Conservation (phyloP, 805 yeast genomes). For the Wickerhamiella sergipiensis region DNA sequence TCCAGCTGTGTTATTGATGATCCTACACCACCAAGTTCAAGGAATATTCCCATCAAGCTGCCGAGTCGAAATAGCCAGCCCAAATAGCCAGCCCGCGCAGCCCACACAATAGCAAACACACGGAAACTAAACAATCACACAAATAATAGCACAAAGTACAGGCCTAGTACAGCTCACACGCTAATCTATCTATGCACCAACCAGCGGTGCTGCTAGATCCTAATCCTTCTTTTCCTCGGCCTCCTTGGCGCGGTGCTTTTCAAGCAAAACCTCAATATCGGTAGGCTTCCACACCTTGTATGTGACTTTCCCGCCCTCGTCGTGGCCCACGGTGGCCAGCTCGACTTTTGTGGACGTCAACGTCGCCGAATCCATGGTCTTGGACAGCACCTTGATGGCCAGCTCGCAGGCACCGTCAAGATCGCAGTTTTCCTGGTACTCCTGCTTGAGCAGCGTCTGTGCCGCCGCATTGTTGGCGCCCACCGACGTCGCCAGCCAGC, state of each 20-base stretch:
- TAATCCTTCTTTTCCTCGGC: slow-evolving; percentile 4
- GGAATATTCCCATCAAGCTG: too few relatives aligned
- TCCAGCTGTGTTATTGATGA: too few relatives aligned
- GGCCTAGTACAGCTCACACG: too few relatives aligned
- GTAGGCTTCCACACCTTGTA: slow-evolving; percentile 69
- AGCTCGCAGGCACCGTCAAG: slow-evolving; percentile 61
- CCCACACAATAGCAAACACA: too few relatives aligned
- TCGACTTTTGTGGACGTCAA: slow-evolving; percentile 83
- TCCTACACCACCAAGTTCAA: background rate
- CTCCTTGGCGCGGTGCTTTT: slow-evolving; percentile 46
- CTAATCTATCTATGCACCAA: background rate
- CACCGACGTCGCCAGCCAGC: slow-evolving; percentile 96
- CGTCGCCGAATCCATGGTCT: slow-evolving; percentile 83
- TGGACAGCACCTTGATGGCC: slow-evolving; percentile 81
- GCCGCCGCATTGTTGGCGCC: slow-evolving; percentile 96
- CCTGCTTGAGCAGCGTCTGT: slow-evolving; percentile 89
- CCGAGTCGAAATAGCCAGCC: too few relatives aligned
- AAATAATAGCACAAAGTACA: too few relatives aligned
- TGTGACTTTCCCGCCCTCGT: slow-evolving; percentile 35
- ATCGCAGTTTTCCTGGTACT: slow-evolving; percentile 70
- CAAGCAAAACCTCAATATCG: slow-evolving; percentile 63
- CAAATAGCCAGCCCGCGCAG: too few relatives aligned
- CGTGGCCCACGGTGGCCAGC: slow-evolving; percentile 62
- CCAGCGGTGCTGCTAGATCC: background rate
- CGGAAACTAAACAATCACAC: too few relatives aligned